These are phyloP conservation scores for Plantago rigida DNA, from an alignment of 305 asterid genomes.

Conservation along the genomic window DNA sequence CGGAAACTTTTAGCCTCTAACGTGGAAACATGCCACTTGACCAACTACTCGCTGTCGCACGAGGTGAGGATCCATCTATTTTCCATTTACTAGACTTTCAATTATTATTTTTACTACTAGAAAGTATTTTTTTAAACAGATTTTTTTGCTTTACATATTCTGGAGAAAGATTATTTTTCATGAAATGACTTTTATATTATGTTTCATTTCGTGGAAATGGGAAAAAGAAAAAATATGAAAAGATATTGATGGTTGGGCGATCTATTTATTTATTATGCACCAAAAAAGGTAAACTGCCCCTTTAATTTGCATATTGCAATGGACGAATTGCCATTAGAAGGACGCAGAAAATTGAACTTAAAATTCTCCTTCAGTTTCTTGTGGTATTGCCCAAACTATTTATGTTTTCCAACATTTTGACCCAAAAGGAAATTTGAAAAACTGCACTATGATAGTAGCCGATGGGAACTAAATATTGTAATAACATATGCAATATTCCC, in stretches of 20 bases:
- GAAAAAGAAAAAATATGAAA: too few species aligned
- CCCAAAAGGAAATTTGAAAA: too few species aligned
- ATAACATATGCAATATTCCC: too few species aligned
- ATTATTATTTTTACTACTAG: background rate
- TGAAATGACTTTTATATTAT: too few species aligned
- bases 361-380: background rate
- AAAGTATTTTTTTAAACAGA: background rate
- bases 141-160: background rate
- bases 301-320: background rate
- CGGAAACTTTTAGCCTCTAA: constrained; percentile 35
- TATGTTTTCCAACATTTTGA: too few species aligned
- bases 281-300: background rate
- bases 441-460: too few species aligned
- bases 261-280: background rate
- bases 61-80: constrained; percentile 28
- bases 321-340: background rate
- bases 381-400: too few species aligned
- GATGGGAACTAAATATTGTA: too few species aligned
- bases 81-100: background rate
- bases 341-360: too few species aligned
- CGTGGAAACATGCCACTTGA: constrained; percentile 28
- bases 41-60: constrained; percentile 44
- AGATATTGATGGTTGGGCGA: background rate
- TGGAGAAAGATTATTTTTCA: background rate
- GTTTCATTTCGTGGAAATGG: too few species aligned